Percentiles rank a stretch among this genome's conserved stretches.
phyloP scores from a whole-genome alignment of 2,329 filamentous ascomycete species.

The Claviceps sp. region DNA sequence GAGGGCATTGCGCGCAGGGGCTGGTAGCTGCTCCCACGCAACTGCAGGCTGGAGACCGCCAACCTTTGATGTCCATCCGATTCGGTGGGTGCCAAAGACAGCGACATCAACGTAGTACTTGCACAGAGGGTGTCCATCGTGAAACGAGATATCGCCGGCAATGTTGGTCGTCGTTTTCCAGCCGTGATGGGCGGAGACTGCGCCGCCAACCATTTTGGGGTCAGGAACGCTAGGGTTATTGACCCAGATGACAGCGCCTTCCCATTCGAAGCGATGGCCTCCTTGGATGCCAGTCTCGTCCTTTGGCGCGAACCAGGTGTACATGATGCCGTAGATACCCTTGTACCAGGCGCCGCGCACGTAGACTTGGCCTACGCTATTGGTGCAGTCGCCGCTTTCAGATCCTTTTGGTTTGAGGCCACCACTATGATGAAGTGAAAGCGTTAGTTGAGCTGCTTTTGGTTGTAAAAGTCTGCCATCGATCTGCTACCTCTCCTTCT shows the following conservation, averaged over 20 bases:
- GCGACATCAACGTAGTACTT: background rate
- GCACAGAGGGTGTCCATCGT: background rate
- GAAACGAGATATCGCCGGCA: background rate
- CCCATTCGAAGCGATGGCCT: background rate
- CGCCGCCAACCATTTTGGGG: background rate
- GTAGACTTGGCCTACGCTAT: background rate
- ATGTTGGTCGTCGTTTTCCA: background rate
- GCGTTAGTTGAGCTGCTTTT: background rate
- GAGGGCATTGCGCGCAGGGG: background rate
- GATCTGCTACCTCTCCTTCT: background rate
- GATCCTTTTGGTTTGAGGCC: background rate
- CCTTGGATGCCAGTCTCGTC: background rate
- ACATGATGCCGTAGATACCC: background rate
- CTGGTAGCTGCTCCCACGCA: background rate
- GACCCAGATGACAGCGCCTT: background rate
- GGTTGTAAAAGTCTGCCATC: too few relatives aligned
- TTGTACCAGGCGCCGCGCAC: background rate
- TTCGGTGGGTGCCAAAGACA: background rate
- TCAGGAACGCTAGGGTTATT: background rate
- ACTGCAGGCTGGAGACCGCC: background rate
- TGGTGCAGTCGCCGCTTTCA: background rate
- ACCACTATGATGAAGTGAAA: background rate
- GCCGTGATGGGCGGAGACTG: background rate
- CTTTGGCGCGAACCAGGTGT: background rate
- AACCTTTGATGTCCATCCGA: background rate